These are phyloP conservation scores for Pseudogymnoascus sp. DNA, from an alignment of 2,329 filamentous ascomycete genomes.

Conservation along the genomic window DNA sequence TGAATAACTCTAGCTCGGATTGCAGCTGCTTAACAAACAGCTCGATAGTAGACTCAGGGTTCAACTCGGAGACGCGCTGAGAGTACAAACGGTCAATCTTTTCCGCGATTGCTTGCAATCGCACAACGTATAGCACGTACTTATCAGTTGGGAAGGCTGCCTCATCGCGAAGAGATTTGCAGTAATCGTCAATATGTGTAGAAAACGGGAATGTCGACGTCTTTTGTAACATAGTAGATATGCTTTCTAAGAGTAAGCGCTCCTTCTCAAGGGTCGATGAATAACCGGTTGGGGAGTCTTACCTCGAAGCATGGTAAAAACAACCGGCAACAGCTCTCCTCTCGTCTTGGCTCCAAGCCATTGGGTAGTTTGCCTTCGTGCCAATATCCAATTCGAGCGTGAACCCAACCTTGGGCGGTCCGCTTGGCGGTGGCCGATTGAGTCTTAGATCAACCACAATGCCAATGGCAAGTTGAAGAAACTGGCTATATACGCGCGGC, in stretches of 20 bases:
- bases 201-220: conserved; percentile 31
- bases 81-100: conserved; percentile 28
- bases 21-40: conserved; percentile 20
- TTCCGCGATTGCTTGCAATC: conserved; percentile 33
- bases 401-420: background rate
- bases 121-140: conserved; percentile 31
- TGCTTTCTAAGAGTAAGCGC: conserved; percentile 19
- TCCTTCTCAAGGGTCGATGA: background rate
- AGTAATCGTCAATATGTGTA: conserved; percentile 32
- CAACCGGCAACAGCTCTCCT: conserved; percentile 37
- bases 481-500: background rate
- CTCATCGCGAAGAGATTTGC: conserved; percentile 28
- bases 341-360: conserved; percentile 32
- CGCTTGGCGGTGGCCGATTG: conserved; percentile 19
- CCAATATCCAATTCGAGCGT: conserved; percentile 12
- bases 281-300: background rate
- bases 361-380: background rate
- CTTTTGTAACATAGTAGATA: conserved; percentile 33
- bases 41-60: conserved; percentile 26
- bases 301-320: conserved; percentile 34
- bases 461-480: conserved; percentile 2
- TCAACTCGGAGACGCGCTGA: conserved; percentile 19
- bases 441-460: conserved; percentile 19
- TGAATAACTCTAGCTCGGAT: conserved; percentile 29
- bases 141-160: conserved; percentile 30